phyloP scores from a whole-genome alignment of 2,329 filamentous ascomycete genomes.

The Zymoseptoria brevis region DNA sequence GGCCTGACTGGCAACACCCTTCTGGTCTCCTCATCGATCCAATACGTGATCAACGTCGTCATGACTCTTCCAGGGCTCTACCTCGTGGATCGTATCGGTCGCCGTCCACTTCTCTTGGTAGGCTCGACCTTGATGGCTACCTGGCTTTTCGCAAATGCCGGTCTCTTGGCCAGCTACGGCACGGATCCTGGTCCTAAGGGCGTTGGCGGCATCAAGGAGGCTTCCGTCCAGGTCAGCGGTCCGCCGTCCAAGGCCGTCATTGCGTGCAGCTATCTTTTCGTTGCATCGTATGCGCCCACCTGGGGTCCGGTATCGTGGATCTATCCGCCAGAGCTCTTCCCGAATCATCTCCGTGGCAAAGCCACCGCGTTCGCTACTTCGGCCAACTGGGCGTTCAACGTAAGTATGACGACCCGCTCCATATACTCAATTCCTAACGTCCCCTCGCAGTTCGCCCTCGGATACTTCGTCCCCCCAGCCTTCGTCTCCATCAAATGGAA shows the following conservation, averaged over 20 bases:
- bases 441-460: conserved; percentile 40
- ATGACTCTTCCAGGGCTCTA: conserved; percentile 71
- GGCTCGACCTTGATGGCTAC: conserved; percentile 57
- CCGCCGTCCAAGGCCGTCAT: conserved; percentile 39
- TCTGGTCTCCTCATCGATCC: conserved; percentile 60
- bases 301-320: conserved; percentile 58
- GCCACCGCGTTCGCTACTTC: conserved; percentile 52
- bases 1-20: conserved; percentile 48
- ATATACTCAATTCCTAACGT: no score
- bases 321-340: conserved; percentile 59
- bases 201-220: conserved; percentile 33
- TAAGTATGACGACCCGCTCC: no score
- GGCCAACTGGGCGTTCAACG: conserved; percentile 51
- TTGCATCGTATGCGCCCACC: conserved; percentile 53
- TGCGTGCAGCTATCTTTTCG: conserved; percentile 64
- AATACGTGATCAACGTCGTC: conserved; percentile 69
- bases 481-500: conserved; percentile 53
- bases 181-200: conserved; percentile 30
- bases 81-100: conserved; percentile 68
- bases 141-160: conserved; percentile 56
- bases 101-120: conserved; percentile 58
- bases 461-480: conserved; percentile 51
- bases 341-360: conserved; percentile 51
- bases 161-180: conserved; percentile 55
- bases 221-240: conserved; percentile 33